Base-by-base conservation (phyloP, 2,329 filamentous ascomycete species). In the Colletotrichum tabaci region DNA sequence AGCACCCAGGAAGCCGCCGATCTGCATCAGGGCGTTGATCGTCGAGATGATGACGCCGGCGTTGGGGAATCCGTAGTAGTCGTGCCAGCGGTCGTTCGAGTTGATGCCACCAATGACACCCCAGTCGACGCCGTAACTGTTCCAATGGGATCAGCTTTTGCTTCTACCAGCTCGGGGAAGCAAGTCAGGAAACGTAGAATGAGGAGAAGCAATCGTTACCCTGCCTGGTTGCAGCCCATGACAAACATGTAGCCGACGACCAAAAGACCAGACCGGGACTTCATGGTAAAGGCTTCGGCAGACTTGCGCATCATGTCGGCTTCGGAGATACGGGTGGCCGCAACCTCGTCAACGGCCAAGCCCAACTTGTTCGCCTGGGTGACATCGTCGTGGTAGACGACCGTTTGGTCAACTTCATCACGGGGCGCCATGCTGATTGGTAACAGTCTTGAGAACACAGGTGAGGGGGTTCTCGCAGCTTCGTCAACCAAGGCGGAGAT, bases 71-170 rank as follows among this genome's bases (percentile, higher is more conserved):
- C 80, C 80, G 61, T 86, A 85, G 72, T 83, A 86, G 5, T 74
- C 73, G 70, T 86, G 84, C 82, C 84, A 86, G 42, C 78, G 74
- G 7, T 79, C 67, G 55, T 82, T 80, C 12, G 83, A 78, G 67
- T 87, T 86, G 71, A 87, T 85, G 49, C 83, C 82, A 49, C 80
- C 77, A 49, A 87, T 87, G 38, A 87, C 84, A 35, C 82, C 82
- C 85, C 85, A 87, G 73, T 87, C 85, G 50, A 87, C 81, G 72
- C 85, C 85, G 71, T 82, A 86, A 10, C 69, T 67, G 38, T 2
- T 15, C 1, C 13, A 8, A 21, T 38, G 3, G 12, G 10, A 42
- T 71, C 35, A 67, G 67, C 35, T 8, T 16, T 16, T n/a, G 6
- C 26, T 12, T 16, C 21, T 15, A 16, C 12, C 13, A 23, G 13